Percentiles rank a stretch among this genome's conserved stretches.
Conservation (phyloP, 1,139 yeast genomes). For the Geotrichum cucujoidarum region DNA sequence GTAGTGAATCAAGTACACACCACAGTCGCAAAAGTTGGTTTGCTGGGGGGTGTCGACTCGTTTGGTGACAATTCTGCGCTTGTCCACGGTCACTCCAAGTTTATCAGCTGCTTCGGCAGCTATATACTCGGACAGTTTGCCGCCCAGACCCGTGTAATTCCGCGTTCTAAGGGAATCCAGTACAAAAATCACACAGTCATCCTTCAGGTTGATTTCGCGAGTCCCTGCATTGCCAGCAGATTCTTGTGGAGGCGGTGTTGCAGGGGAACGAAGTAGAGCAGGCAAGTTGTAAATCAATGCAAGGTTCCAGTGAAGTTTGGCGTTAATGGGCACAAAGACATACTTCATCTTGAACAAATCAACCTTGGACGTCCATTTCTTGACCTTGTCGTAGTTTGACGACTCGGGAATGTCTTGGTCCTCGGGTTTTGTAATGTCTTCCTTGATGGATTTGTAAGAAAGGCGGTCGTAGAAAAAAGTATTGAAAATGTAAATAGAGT, state of each 20-base stretch:
- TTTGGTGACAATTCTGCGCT: conserved; percentile 40
- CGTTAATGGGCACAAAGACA: conserved; percentile 78
- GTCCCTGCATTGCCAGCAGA: neutral
- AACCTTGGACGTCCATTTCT: conserved; percentile 73
- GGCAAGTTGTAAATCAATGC: conserved; percentile 40
- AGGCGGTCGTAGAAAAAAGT: conserved; percentile 80
- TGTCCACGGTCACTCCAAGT: conserved; percentile 45
- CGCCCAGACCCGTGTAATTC: conserved; percentile 49
- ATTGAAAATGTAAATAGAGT: conserved; percentile 59
- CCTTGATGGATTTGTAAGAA: conserved; percentile 26
- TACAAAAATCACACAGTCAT: conserved; percentile 45
- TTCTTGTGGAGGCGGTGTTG: neutral
- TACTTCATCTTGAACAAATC: conserved; percentile 58
- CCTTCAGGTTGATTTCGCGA: neutral
- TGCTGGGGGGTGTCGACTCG: conserved; percentile 73
- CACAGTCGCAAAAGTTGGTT: conserved; percentile 88
- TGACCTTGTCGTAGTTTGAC: conserved; percentile 57
- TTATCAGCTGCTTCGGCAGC: conserved; percentile 66
- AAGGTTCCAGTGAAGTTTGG: conserved; percentile 79
- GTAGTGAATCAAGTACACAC: conserved; percentile 82
- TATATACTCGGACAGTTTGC: conserved; percentile 57
- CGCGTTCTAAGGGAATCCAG: conserved; percentile 61
- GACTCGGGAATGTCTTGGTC: conserved; percentile 3
- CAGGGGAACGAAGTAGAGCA: conserved; percentile 17
- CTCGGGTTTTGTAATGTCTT: conserved; percentile 22